A percentile compares a stretch with the other conserved stretches of the same genome.
phyloP scores from a whole-genome alignment of 495 filamentous ascomycete genomes.

The Aspergillus mulundensis region DNA sequence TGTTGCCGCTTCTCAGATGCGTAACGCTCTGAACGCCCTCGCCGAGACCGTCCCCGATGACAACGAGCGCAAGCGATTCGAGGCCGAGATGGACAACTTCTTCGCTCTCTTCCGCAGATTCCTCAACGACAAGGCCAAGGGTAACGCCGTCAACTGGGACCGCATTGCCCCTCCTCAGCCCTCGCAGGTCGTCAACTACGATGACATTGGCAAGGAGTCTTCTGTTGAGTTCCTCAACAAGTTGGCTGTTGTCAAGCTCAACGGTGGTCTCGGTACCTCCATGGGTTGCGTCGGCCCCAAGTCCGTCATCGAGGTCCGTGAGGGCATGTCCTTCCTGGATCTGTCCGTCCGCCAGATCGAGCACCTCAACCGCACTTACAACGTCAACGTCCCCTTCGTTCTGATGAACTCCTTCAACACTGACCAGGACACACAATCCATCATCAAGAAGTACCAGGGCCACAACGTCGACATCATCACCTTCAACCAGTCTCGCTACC shows the following conservation, averaged over 20 bases:
- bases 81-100: conserved; percentile 99
- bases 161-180: conserved; percentile 88
- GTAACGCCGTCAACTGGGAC: conserved; percentile 91
- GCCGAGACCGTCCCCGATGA: conserved; percentile 83
- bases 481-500: conserved; percentile 99
- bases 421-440: conserved; percentile 93
- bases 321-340: conserved; percentile 99
- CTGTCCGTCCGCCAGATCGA: conserved; percentile 98
- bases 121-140: conserved; percentile 98
- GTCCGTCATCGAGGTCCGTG: conserved; percentile 98
- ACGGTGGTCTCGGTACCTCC: conserved; percentile 97
- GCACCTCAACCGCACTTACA: conserved; percentile 96
- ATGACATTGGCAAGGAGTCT: conserved; percentile 75
- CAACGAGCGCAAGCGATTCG: conserved; percentile 83
- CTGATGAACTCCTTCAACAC: conserved; percentile 99
- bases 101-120: conserved; percentile 97
- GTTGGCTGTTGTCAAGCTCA: conserved; percentile 97
- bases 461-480: conserved; percentile 99
- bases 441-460: conserved; percentile 99
- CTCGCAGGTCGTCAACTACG: conserved; percentile 91
- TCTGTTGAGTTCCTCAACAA: conserved; percentile 94
- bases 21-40: conserved; percentile 91
- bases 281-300: conserved; percentile 99
- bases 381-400: conserved; percentile 96
- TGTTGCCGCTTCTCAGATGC: conserved; percentile 97